Base-by-base conservation (phyloP, 2,329 filamentous ascomycete species). In the Trichoderma oligosporum region DNA sequence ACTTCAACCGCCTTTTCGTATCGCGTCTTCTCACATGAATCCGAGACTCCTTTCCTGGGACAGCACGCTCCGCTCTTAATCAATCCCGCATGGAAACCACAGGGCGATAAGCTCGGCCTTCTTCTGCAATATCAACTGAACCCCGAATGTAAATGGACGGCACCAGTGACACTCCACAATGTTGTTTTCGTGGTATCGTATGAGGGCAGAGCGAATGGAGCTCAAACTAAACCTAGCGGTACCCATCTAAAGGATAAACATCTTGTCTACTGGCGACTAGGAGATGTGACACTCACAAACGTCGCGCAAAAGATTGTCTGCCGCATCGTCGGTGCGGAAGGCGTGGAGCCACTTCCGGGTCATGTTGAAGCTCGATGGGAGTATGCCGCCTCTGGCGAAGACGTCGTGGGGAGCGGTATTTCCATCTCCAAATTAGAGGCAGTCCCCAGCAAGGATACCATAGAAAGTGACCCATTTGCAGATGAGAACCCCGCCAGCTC, bases 1-100 rank as follows among this genome's bases (percentile, higher is more conserved):
- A 86, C 89, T 1, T 82, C 87, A 0, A 85, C 93, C 6, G 93
- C 88, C 7, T 97, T 99, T 76, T 96, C 94, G 59, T 99, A 97
- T 72, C 89, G 92, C 66, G 78, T 97, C 9, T 89, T 94, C 63
- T 73, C 89, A 27, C 85, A 91, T 29, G 78, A 82, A 16, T 66
- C 72, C 38, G 77, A 82, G n/a, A 64, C 72, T 4, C 61, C 72
- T 1, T 62, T 71, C 2, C 71, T 81, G 4, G 73, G 72, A 5
- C 68, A 75, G 4, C 85, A 89, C 64, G 86, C 87, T 9, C 91
- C 92, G 0, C 75, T 97, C 11, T 75, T 88, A 14, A 76, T 96
- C 44, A 83, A 82, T 18, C 87, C 90, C 3, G 81, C 80, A 1
- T 97, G 92, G 91, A 95, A 93, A 68, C 78, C 89, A 2, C 87